Evolutionary conservation across 1,284 basidiomycete genomes (phyloP).

Genomic region (Gomphus bonarii): DNA sequence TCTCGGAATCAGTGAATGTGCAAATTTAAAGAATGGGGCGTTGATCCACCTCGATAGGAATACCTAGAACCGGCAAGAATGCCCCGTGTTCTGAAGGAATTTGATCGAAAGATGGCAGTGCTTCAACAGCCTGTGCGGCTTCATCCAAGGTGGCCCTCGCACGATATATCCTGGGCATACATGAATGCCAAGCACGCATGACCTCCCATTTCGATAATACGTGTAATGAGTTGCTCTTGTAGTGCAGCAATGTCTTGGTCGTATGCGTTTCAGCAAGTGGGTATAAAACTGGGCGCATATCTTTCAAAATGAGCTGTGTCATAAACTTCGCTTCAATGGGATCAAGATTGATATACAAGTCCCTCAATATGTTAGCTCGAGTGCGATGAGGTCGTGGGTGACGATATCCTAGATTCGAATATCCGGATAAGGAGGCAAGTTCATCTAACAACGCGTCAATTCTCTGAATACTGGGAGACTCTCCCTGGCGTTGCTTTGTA

Average conservation of each 20-base stretch:
- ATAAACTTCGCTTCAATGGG: conserved; percentile 55
- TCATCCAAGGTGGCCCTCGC: conserved; percentile 48
- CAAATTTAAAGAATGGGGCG: not conserved
- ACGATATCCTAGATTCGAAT: conserved; percentile 38
- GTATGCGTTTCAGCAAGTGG: conserved; percentile 45
- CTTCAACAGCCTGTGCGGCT: conserved; percentile 43
- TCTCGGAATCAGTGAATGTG: not conserved
- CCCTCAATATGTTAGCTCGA: conserved; percentile 35
- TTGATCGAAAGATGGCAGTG: conserved; percentile 1
- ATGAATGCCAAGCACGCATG: conserved; percentile 64
- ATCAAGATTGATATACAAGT: conserved; percentile 43
- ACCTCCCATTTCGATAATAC: conserved; percentile 51
- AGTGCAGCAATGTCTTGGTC: conserved; percentile 37
- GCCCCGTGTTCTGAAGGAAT: conserved; percentile 16
- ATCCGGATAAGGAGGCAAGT: conserved; percentile 56
- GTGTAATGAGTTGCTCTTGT: conserved; percentile 44
- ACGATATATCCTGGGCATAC: conserved; percentile 47
- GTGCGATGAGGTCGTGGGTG: conserved; percentile 22
- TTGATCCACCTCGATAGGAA: conserved; percentile 42
- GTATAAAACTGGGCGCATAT: conserved; percentile 68
- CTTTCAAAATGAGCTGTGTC: conserved; percentile 77
- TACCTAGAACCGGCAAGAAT: conserved; percentile 30
- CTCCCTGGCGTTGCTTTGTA: conserved; percentile 4
- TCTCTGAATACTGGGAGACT: conserved; percentile 23
- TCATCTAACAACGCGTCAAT: conserved; percentile 62